phyloP scores from a whole-genome alignment of 306 rosid genomes.

The Quercus variabilis region DNA sequence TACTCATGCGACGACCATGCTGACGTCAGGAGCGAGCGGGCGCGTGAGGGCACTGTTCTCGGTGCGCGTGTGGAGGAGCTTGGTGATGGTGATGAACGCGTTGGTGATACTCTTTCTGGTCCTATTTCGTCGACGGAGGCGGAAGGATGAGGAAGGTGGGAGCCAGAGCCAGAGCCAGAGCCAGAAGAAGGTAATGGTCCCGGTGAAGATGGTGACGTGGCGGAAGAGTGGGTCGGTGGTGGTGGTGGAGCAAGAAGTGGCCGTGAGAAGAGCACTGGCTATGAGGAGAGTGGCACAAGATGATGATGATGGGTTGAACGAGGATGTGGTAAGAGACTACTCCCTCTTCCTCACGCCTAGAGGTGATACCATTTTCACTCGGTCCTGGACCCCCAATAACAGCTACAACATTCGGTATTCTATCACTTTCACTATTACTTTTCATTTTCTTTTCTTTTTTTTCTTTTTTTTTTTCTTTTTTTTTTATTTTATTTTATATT shows the following conservation, averaged over 20 bases:
- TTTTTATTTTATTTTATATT: too few relatives aligned
- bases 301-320: slow-evolving; percentile 6
- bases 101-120: slow-evolving; percentile 45
- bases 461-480: rapidly evolving
- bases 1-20: slow-evolving; percentile 3
- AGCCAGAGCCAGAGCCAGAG: not conserved
- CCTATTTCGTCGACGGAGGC: slow-evolving; percentile 65
- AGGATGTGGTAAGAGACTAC: slow-evolving; percentile 41
- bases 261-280: slow-evolving; percentile 66
- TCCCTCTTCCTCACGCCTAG: slow-evolving; percentile 47
- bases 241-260: slow-evolving; percentile 46
- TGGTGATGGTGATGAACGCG: slow-evolving; percentile 50
- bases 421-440: too few relatives aligned
- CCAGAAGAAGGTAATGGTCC: slow-evolving; percentile 31
- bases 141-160: slow-evolving; percentile 26
- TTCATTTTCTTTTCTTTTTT: too few relatives aligned
- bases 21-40: slow-evolving; percentile 78
- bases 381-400: slow-evolving; percentile 67
- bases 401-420: slow-evolving; percentile 43
- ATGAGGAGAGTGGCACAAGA: slow-evolving; percentile 58
- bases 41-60: slow-evolving; percentile 57
- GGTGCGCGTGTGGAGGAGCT: slow-evolving; percentile 45
- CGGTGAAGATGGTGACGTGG: not conserved
- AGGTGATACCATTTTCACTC: slow-evolving; percentile 76
- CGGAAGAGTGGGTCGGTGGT: slow-evolving; percentile 8